Conservation (phyloP, 139 green algal species). For the Eudorina sp. region DNA sequence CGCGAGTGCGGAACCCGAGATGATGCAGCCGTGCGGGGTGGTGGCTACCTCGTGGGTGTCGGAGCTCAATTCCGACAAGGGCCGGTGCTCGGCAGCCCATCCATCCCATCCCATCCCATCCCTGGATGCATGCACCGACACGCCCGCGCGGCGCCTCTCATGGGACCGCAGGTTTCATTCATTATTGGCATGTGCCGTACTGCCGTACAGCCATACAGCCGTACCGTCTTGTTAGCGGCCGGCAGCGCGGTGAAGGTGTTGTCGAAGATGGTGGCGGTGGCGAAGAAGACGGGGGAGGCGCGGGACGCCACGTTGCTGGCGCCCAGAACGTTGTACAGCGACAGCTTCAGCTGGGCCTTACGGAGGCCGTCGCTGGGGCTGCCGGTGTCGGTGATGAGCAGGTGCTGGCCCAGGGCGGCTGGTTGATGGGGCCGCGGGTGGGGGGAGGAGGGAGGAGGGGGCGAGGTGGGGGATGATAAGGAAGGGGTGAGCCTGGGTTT, state of each 20-base stretch:
- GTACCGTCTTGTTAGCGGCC: neutral
- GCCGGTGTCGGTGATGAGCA: neutral
- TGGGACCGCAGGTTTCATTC: no score
- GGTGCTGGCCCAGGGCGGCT: neutral
- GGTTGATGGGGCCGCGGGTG: neutral
- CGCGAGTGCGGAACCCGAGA: neutral
- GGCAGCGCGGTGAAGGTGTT: slow-evolving; percentile 14
- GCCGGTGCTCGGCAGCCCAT: neutral
- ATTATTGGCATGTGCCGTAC: neutral
- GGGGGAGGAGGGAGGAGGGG: neutral
- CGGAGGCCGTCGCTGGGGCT: neutral
- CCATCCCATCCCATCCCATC: neutral
- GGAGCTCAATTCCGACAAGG: neutral
- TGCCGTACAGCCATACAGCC: neutral
- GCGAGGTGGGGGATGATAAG: no score
- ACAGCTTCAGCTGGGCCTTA: neutral
- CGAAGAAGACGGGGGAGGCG: neutral
- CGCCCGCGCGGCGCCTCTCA: no score
- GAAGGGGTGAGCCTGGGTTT: no score
- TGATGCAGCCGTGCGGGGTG: neutral
- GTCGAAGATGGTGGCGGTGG: neutral
- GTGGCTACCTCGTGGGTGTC: neutral
- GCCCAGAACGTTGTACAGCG: neutral
- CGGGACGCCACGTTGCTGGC: neutral
- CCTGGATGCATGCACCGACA: neutral